Evolutionary conservation across 208 protist genomes (phyloP), one percentile per base, ranked within the genome.

Genomic region (Trypanosoma theileri): DNA sequence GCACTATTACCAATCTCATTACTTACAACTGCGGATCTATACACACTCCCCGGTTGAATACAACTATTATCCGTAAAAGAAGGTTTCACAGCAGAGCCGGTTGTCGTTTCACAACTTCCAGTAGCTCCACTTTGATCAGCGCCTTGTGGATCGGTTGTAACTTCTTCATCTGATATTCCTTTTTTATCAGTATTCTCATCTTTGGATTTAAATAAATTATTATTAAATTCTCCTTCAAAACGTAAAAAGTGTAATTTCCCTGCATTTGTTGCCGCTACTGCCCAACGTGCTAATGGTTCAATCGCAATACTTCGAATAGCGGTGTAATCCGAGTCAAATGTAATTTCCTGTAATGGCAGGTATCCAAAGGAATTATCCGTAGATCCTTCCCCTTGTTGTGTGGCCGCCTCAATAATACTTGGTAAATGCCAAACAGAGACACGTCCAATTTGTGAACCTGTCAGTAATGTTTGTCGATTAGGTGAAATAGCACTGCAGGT

Each of bases 381-480:
- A 50, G 54, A 48, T 53, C 28, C 56, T 40, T 76, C 68, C 24
- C 46, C 24, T 28, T 69, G 50, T 26, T 71, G 57, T 28, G 59
- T 69, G n/a, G 54, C 66, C 16, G 54, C 66, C 16, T 71, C 72
- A 12, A 92, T 82, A 56, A 95, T 83, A 31, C 77, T 89, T n/a
- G 86, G 86, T 16, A 92, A 67, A 60, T 95, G 85, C 89, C 89
- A 95, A 45, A 93, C 78, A 6, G 85, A 85, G 11, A 95, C 83
- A 16, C 84, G 79, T 0, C 89, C 89, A 61, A 93, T 92, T 67
- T 95, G 89, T 44, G 78, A 93, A 8, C 89, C 89, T 12, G 89
- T 95, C 17, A 95, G 59, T 17, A 95, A 74, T 53, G 81, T 89
- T 22, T 84, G 75, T 19, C 75, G 73, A 62, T 95, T 81, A 0